Evolutionary conservation across 768 basidiomycete genomes (phyloP), one percentile per base, ranked within the genome.

Genomic region (Chiua virens): DNA sequence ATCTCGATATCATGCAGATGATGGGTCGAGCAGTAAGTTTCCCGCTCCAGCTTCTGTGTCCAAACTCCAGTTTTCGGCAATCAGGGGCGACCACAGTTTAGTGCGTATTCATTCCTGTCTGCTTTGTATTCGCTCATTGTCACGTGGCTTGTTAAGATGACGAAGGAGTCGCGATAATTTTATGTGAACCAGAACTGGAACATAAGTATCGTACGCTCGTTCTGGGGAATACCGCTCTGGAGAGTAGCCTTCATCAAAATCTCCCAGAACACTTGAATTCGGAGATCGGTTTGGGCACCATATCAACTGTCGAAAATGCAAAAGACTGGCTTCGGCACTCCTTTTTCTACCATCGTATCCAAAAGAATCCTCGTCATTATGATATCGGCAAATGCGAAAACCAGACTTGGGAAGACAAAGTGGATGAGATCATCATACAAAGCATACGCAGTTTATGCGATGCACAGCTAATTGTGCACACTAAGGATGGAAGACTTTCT

Each of bases 201-300:
- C 67, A 68, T 15, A 90, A 91, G 62, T 95, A 93, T 67, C 75
- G 77, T 41, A 72, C 78, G 4, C 75, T 94, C 17, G 75, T 77
- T 2, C 83, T 85, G 58, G 89, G 89, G 7, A 80, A 75, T 47
- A 92, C 87, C 1, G 71, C 87, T 15, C 75, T 99, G 30, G 96
- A 98, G 71, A 94, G 91, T 61, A 86, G 78, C 52, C 79, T 95
- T 10, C 93, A 97, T 67, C 71, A 73, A 43, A 89, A 90, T 63
- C 79, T 99, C 8, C 73, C 84, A 4, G 96, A 98, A 66, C 94
- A 98, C 67, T 71, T 99, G 57, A 98, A 98, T 62, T 92, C 92
- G 2, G 96, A 99, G 71, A 87, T 98, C 48, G 87, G 87, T 0
- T 76, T 98, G 10, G 81, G 85, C 3, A 94, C 95, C 0, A 93